Conservation (phyloP, 352 stramenopile species). For the Pilasporangium apinafurcum region DNA sequence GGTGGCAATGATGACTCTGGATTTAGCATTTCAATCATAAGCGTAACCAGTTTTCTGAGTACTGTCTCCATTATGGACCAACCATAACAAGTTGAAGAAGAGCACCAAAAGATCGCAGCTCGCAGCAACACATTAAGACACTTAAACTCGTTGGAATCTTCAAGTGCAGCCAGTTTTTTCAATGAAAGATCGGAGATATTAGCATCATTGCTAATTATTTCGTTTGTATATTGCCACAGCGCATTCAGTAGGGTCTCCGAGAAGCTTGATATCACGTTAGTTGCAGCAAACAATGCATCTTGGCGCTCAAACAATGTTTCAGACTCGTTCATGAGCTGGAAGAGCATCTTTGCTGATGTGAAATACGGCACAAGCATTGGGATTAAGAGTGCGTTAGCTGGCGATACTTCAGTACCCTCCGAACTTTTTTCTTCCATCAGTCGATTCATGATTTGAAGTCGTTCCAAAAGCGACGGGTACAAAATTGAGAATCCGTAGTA, state of each 20-base stretch:
- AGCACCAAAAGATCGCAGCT: conserved; percentile 71
- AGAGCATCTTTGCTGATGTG: conserved; percentile 78
- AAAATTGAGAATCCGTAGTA: conserved; percentile 76
- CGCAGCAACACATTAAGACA: conserved; percentile 76
- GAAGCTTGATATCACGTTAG: conserved; percentile 27
- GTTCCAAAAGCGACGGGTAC: conserved; percentile 75
- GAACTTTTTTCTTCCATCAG: conserved; percentile 39
- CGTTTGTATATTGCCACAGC: conserved; percentile 32
- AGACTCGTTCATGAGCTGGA: conserved; percentile 68
- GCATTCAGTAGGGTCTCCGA: conserved; percentile 50
- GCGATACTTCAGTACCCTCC: conserved; percentile 13
- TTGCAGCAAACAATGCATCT: conserved; percentile 7
- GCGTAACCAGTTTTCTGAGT: conserved; percentile 46
- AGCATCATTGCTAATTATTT: conserved; percentile 7
- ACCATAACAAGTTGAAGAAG: conserved; percentile 25
- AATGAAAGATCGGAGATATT: conserved; percentile 3
- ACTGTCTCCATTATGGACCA: conserved; percentile 57
- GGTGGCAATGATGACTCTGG: conserved; percentile 8
- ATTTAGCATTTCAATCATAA: conserved; percentile 30
- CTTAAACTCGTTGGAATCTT: conserved; percentile 62
- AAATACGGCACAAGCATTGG: conserved; percentile 83
- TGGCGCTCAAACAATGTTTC: conserved; percentile 10
- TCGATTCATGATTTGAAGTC: conserved; percentile 73
- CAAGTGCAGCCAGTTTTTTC: conserved; percentile 36
- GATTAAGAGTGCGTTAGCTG: conserved; percentile 56